A percentile compares a stretch with the other conserved stretches of the same genome.
Evolutionary conservation across 2,329 filamentous ascomycete genomes (phyloP).

Genomic region (Ophiognomonia clavigignenti-juglandacearum): DNA sequence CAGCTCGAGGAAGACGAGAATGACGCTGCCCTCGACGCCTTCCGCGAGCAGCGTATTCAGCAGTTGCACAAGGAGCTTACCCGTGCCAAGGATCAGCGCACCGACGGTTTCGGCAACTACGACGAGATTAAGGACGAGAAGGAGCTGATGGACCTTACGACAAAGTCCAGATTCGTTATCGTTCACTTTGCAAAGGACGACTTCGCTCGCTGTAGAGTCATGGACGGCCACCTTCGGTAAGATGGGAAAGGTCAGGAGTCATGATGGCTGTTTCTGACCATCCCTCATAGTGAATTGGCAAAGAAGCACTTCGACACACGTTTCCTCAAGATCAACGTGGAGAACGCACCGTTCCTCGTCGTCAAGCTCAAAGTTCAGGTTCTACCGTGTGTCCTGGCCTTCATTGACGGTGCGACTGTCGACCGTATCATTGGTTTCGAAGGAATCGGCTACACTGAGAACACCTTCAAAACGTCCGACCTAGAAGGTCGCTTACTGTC

Average conservation of each 20-base stretch:
- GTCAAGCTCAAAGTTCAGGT: not conserved
- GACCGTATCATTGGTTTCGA: not conserved
- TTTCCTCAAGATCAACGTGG: not conserved
- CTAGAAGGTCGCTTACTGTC: not conserved
- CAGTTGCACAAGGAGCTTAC: not conserved
- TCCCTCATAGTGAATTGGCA: not conserved
- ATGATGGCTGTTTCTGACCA: not conserved
- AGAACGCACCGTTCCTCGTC: not conserved
- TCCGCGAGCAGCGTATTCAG: not conserved
- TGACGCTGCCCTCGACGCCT: not conserved
- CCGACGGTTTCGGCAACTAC: not conserved
- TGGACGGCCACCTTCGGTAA: not conserved
- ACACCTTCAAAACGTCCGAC: not conserved
- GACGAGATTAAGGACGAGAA: not conserved
- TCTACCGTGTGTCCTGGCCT: not conserved
- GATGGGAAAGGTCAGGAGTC: not conserved
- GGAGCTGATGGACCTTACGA: not conserved
- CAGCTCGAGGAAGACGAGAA: not conserved
- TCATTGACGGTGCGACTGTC: not conserved
- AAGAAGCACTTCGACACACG: not conserved
- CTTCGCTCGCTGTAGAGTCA: not conserved
- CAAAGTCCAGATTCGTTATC: not conserved
- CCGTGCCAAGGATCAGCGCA: not conserved
- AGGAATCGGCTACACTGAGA: not conserved
- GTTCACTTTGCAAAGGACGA: not conserved